Evolutionary conservation across 225 moss, liverwort and hornwort genomes (phyloP).

Genomic region (Takakia lepidozioides): DNA sequence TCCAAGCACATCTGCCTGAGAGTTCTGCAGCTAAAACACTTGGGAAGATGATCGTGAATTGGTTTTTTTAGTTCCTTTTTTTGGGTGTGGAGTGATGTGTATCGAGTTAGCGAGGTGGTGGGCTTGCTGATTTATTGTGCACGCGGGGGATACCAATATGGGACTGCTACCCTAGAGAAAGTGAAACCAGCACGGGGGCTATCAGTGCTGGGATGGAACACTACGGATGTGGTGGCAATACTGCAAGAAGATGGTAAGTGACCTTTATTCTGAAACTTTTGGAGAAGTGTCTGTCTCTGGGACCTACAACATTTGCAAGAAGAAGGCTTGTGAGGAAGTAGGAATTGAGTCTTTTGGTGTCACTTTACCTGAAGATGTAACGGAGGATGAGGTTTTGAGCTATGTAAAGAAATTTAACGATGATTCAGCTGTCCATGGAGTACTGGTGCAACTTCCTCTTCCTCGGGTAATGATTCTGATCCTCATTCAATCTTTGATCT

Average conservation of each 20-base stretch:
- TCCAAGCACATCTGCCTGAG: too few species aligned
- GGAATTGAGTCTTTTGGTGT: constrained; percentile 61
- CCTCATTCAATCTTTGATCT: neutral
- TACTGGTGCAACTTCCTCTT: constrained; percentile 56
- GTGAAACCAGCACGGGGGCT: constrained; percentile 34
- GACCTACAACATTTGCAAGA: constrained; percentile 25
- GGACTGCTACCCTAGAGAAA: constrained; percentile 19
- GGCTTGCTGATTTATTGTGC: too few species aligned
- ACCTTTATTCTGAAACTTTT: neutral
- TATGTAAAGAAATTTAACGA: constrained; percentile 57
- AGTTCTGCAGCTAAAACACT: neutral
- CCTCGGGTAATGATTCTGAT: constrained; percentile 27
- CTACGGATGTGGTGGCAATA: constrained; percentile 33
- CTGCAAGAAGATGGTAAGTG: constrained; percentile 25
- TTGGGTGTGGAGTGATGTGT: too few species aligned
- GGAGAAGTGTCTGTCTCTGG: neutral
- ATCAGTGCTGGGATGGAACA: constrained; percentile 43
- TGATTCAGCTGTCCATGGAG: constrained; percentile 67
- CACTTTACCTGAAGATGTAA: constrained; percentile 45
- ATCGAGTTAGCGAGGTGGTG: too few species aligned
- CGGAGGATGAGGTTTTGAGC: constrained; percentile 65
- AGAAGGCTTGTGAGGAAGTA: constrained; percentile 76
- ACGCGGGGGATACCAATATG: constrained; percentile 11
- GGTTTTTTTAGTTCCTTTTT: too few species aligned
- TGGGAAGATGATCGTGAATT: too few species aligned